Evolutionary conservation across 2,329 filamentous ascomycete species (phyloP).

Genomic region (Microdochium bolleyi): DNA sequence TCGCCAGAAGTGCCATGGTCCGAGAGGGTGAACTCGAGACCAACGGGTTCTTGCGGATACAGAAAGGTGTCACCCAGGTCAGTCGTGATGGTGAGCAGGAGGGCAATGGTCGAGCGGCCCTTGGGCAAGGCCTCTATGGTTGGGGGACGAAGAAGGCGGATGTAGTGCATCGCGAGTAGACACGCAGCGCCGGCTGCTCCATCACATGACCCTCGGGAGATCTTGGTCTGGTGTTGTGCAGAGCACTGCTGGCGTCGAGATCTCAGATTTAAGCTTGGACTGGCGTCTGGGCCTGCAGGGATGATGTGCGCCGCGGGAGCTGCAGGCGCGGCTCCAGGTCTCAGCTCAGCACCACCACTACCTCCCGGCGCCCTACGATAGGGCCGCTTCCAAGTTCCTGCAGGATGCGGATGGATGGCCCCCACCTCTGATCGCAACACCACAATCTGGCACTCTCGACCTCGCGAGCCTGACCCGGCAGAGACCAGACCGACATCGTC

Average conservation of each 20-base stretch:
- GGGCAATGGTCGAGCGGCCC: constrained; percentile 12
- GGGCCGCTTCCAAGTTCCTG: too few relatives aligned
- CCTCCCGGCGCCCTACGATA: too few relatives aligned
- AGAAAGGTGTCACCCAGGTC: constrained; percentile 50
- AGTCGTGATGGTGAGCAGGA: constrained; percentile 48
- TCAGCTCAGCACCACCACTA: too few relatives aligned
- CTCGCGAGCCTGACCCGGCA: too few relatives aligned
- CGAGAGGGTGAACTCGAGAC: constrained; percentile 18
- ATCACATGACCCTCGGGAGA: too few relatives aligned
- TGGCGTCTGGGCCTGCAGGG: background rate
- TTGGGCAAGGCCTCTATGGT: constrained; percentile 19
- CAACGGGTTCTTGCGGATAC: constrained; percentile 32
- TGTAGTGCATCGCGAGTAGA: constrained; percentile 47
- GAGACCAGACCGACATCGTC: too few relatives aligned
- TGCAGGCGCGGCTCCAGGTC: background rate
- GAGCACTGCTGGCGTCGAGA: too few relatives aligned
- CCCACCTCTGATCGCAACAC: too few relatives aligned
- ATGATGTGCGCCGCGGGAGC: background rate
- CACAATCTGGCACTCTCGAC: too few relatives aligned
- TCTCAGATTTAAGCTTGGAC: background rate
- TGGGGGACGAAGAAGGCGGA: constrained; percentile 42
- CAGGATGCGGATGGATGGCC: too few relatives aligned
- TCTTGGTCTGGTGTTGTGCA: too few relatives aligned
- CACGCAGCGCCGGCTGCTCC: too few relatives aligned
- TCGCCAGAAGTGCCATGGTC: background rate